Conservation (phyloP, 352 stramenopile species). For the Phytophthora rubi region DNA sequence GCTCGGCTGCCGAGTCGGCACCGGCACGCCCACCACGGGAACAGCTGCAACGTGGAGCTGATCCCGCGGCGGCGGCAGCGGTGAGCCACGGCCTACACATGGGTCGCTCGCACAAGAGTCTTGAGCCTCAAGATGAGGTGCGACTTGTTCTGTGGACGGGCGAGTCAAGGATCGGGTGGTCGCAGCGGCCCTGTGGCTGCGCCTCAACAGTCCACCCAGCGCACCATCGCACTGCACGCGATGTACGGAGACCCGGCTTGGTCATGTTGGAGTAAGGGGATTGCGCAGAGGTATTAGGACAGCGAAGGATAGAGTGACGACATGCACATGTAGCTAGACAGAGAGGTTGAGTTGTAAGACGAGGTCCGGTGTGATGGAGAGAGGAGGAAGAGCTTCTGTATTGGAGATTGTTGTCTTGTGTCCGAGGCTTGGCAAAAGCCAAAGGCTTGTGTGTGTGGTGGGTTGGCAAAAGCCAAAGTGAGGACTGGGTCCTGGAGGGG, state of each 20-base stretch:
- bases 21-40: not conserved
- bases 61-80: conserved; percentile 19
- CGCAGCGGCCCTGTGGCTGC: conserved; percentile 8
- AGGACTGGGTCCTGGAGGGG: no score
- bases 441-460: no score
- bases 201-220: not conserved
- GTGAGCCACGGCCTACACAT: conserved; percentile 18
- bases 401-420: no score
- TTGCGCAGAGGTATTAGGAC: no score
- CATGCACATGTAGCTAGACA: no score
- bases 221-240: conserved; percentile 22
- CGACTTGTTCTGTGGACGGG: conserved; percentile 22
- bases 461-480: no score
- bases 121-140: conserved; percentile 5
- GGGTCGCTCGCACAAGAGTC: not conserved
- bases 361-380: no score
- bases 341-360: no score
- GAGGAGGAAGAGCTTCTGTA: no score
- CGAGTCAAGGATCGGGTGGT: conserved; percentile 10
- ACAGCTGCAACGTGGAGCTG: conserved; percentile 34
- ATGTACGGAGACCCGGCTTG: conserved; percentile 23
- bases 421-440: no score
- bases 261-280: not conserved
- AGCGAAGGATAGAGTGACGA: no score
- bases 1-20: not conserved